phyloP scores from a whole-genome alignment of 768 basidiomycete species.

The Dioszegia aurantiaca region DNA sequence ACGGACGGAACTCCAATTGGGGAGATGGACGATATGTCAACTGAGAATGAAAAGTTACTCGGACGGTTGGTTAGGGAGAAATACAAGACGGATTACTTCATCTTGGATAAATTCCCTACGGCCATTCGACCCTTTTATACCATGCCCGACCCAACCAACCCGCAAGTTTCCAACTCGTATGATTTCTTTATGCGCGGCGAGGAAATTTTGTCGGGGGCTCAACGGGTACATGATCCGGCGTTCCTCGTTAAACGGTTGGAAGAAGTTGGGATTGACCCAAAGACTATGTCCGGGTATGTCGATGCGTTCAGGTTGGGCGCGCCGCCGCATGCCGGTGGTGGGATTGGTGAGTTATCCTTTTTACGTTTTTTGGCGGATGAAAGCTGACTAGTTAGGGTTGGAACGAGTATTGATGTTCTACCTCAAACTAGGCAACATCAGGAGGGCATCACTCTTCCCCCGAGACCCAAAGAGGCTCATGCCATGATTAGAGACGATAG shows the following conservation, averaged over 20 bases:
- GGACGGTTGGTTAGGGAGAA: slow-evolving; percentile 85
- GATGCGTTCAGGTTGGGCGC: slow-evolving; percentile 94
- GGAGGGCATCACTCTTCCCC: slow-evolving; percentile 89
- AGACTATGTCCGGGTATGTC: slow-evolving; percentile 74
- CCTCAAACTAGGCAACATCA: slow-evolving; percentile 92
- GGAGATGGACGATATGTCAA: slow-evolving; percentile 82
- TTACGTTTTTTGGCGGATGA: background rate
- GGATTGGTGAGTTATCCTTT: slow-evolving; percentile 61
- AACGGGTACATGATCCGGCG: slow-evolving; percentile 88
- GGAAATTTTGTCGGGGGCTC: slow-evolving; percentile 96
- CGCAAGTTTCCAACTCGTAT: slow-evolving; percentile 94
- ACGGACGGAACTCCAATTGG: slow-evolving; percentile 56
- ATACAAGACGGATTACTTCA: slow-evolving; percentile 97
- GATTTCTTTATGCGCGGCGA: slow-evolving; percentile 99
- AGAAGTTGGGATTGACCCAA: slow-evolving; percentile 81
- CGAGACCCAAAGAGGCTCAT: slow-evolving; percentile 93
- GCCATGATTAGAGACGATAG: slow-evolving; percentile 56
- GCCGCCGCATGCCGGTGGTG: slow-evolving; percentile 93
- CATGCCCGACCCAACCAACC: slow-evolving; percentile 92
- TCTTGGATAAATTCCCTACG: slow-evolving; percentile 98
- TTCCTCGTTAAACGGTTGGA: slow-evolving; percentile 82
- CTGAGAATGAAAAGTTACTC: slow-evolving; percentile 90
- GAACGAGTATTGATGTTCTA: slow-evolving; percentile 93
- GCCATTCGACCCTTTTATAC: slow-evolving; percentile 97
- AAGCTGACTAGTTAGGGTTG: slow-evolving; percentile 56